Evolutionary conservation across 768 basidiomycete genomes (phyloP), one percentile per base, ranked within the genome.

Genomic region (Leucosporidium scottii): DNA sequence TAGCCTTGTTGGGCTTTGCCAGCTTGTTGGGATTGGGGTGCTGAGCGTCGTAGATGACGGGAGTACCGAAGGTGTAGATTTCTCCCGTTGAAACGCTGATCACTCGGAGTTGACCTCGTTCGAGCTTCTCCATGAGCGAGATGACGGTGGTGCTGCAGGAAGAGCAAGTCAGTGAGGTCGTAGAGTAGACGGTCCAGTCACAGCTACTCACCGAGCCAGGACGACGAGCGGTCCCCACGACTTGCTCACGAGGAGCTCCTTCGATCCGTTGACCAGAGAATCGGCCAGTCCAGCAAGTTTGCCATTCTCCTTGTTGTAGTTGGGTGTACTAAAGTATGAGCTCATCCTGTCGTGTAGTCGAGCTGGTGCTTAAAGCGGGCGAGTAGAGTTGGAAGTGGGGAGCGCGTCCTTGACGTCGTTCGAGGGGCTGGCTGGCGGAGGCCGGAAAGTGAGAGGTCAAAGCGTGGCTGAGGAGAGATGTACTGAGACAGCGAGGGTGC

Each of bases 31-130:
- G 59, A 47, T 60, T 60, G 27, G 59, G 36, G 59, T 39, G 30
- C 51, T 25, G 8, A 15, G 25, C 36, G 39, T 39, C 23, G 49
- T 59, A 56, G 48, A 65, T 50, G n/a, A 20, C 31, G 6, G 64
- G 64, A 25, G 55, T 59, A 50, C 65, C 65, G 47, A 66, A 66
- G 7, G 59, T 61, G 51, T 66, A 61, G 53, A 61, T 28, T 9
- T 21, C 36, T 21, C 53, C 59, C 12, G 34, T n/a, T 8, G 65
- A 28, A 4, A 18, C 23, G 15, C 39, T 44, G 34, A 66, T n/a
- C 21, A 66, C 59, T 25, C 59, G 57, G n/a, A 66, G 53, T 30
- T 66, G 65, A 23, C 65, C 65, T 13, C 49, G 47, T 21, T 31
- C 23, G 23, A 66, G 49, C 51, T 50, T 61, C 53, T 60, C 59